Percentiles rank a stretch among this genome's conserved stretches.
Conservation (phyloP, 2,329 filamentous ascomycete genomes). For the Chrysoporthe puriensis region DNA sequence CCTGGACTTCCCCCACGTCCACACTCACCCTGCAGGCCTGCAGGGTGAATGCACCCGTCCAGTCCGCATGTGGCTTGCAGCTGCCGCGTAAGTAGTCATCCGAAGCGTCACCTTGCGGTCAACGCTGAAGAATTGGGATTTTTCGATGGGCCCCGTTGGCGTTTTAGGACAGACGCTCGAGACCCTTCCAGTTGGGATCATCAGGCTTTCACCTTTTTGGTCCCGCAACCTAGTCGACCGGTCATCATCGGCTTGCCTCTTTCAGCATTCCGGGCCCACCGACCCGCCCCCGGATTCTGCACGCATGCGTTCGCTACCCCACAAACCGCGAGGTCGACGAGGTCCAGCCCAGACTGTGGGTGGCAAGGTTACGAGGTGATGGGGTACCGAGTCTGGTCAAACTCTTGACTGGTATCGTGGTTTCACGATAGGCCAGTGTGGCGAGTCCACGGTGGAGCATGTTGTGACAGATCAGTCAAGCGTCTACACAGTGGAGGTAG, state of each 20-base stretch:
- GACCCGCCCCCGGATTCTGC: slow-evolving; percentile 16
- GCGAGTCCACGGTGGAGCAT: no score
- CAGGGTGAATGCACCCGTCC: slow-evolving; percentile 6
- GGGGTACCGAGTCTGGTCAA: background rate
- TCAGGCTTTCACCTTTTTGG: background rate
- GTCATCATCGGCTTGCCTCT: slow-evolving; percentile 22
- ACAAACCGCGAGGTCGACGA: slow-evolving; percentile 17
- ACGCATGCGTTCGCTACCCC: slow-evolving; percentile 14
- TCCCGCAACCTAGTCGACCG: no score
- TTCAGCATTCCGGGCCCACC: slow-evolving; percentile 22
- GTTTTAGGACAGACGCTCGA: background rate
- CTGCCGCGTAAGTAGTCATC: background rate
- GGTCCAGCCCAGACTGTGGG: background rate
- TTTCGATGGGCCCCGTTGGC: background rate
- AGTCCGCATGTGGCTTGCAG: background rate
- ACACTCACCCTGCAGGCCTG: background rate
- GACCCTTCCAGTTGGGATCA: background rate
- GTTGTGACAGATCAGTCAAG: slow-evolving; percentile 14
- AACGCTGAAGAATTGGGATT: no score
- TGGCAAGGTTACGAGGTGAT: background rate
- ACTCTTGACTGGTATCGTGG: background rate
- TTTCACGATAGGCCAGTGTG: background rate
- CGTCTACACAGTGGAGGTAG: background rate
- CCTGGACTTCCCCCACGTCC: background rate
- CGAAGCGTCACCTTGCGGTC: no score